Percentiles rank a stretch among this genome's conserved stretches.
Evolutionary conservation across 495 filamentous ascomycete species (phyloP).

Genomic region (Elaphomyces granulatus): DNA sequence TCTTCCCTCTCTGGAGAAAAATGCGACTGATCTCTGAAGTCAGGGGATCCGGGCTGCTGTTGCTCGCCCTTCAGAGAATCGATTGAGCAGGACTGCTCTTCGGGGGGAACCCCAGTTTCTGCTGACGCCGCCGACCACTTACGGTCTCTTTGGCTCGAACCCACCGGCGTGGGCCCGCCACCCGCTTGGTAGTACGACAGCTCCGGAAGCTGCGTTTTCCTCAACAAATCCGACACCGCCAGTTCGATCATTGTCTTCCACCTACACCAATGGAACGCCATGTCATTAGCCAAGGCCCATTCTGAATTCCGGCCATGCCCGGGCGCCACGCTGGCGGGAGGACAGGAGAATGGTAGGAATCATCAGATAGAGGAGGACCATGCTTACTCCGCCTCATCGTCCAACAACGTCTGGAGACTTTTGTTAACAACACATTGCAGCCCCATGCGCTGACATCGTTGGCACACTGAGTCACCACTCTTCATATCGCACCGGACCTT

Average conservation of each 20-base stretch:
- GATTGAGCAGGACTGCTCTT: not conserved
- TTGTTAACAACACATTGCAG: conserved; percentile 41
- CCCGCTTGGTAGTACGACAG: conserved; percentile 31
- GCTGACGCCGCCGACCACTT: conserved; percentile 28
- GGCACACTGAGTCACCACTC: conserved; percentile 29
- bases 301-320: too few relatives aligned
- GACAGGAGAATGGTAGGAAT: too few relatives aligned
- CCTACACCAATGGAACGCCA: too few relatives aligned
- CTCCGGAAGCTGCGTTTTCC: conserved; percentile 31
- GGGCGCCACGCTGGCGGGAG: too few relatives aligned
- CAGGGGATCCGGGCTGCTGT: conserved; percentile 2
- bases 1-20: conserved; percentile 32
- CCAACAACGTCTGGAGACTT: conserved; percentile 39
- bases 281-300: too few relatives aligned
- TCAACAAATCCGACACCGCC: conserved; percentile 32
- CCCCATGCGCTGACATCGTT: conserved; percentile 35
- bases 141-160: conserved; percentile 19
- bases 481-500: conserved; percentile 41
- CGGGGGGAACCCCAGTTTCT: conserved; percentile 11
- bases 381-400: conserved; percentile 34
- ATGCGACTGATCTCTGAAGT: conserved; percentile 18
- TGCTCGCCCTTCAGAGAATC: not conserved
- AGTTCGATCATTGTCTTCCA: conserved; percentile 35
- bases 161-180: conserved; percentile 22
- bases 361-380: not conserved